Conservation (phyloP, 2,329 filamentous ascomycete species). For the Nemania abortiva region DNA sequence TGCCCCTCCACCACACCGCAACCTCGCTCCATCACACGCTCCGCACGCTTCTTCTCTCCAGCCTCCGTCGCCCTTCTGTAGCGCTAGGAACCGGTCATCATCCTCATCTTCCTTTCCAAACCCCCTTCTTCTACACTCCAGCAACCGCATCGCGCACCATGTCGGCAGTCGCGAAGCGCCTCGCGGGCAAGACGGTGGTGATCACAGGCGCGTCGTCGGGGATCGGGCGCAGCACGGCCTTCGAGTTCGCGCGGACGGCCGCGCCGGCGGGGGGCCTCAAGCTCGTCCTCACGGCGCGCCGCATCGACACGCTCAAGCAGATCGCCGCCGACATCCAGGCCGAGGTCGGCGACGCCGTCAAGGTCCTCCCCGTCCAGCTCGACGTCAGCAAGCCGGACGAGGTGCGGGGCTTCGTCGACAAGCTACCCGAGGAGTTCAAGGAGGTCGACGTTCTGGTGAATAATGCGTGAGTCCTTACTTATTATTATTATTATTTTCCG, state of each 20-base stretch:
- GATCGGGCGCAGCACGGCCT: constrained; percentile 84
- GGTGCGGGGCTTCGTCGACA: constrained; percentile 77
- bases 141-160: constrained; percentile 52
- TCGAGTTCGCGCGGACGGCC: constrained; percentile 91
- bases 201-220: constrained; percentile 94
- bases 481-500: constrained; percentile 7
- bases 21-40: constrained; percentile 24
- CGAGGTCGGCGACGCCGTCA: constrained; percentile 57
- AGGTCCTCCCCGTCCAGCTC: constrained; percentile 84
- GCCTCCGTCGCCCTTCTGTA: background rate
- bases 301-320: constrained; percentile 81
- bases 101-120: background rate
- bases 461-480: constrained; percentile 78
- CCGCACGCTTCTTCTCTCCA: background rate
- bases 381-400: constrained; percentile 87
- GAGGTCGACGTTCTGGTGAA: constrained; percentile 92
- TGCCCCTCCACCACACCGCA: constrained; percentile 31
- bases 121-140: background rate
- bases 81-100: background rate
- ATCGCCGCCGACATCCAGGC: constrained; percentile 73
- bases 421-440: constrained; percentile 83
- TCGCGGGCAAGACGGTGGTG: constrained; percentile 91
- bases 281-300: constrained; percentile 88
- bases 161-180: constrained; percentile 80
- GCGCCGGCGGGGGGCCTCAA: constrained; percentile 81